Conservation (phyloP, 345 rosid species). For the Stellera chamaejasme region DNA sequence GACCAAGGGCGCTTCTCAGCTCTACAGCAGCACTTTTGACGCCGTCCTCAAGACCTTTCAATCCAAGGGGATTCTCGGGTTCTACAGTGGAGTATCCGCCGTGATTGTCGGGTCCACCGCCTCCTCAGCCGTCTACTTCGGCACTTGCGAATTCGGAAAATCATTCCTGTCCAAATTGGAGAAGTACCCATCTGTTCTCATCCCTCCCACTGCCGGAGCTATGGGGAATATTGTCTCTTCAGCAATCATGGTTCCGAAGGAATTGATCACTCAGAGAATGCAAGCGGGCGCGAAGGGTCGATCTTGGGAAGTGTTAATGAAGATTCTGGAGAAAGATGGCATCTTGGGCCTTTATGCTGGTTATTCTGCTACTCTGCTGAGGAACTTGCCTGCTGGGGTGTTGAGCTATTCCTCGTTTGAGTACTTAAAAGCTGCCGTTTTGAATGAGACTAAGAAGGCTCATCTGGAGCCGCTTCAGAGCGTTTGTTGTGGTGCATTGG, state of each 20-base stretch:
- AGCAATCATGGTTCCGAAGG: slow-evolving; percentile 92
- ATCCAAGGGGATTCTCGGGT: slow-evolving; percentile 69
- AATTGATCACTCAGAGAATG: slow-evolving; percentile 85
- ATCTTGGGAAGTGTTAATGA: slow-evolving; percentile 67
- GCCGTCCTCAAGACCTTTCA: slow-evolving; percentile 71
- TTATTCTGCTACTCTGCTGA: slow-evolving; percentile 75
- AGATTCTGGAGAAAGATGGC: slow-evolving; percentile 79
- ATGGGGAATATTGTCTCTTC: slow-evolving; percentile 94
- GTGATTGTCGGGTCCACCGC: slow-evolving; percentile 87
- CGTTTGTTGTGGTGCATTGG: slow-evolving; percentile 79
- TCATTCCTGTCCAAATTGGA: slow-evolving; percentile 59
- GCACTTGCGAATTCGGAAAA: slow-evolving; percentile 94
- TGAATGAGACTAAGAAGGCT: slow-evolving; percentile 46
- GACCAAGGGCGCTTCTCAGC: slow-evolving; percentile 73
- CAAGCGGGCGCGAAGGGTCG: slow-evolving; percentile 85
- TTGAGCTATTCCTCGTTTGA: slow-evolving; percentile 87
- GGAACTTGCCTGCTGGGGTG: slow-evolving; percentile 93
- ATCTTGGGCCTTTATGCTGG: slow-evolving; percentile 83
- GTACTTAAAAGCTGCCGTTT: slow-evolving; percentile 71
- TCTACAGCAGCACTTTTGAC: slow-evolving; percentile 57
- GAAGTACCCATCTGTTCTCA: slow-evolving; percentile 55
- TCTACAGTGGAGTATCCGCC: slow-evolving; percentile 87
- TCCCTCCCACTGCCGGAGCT: slow-evolving; percentile 95
- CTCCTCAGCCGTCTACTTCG: slow-evolving; percentile 85
- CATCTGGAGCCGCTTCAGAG: slow-evolving; percentile 82